These are phyloP conservation scores for Brassica hybrid DNA, from an alignment of 441 rosid genomes.

Conservation along the genomic window DNA sequence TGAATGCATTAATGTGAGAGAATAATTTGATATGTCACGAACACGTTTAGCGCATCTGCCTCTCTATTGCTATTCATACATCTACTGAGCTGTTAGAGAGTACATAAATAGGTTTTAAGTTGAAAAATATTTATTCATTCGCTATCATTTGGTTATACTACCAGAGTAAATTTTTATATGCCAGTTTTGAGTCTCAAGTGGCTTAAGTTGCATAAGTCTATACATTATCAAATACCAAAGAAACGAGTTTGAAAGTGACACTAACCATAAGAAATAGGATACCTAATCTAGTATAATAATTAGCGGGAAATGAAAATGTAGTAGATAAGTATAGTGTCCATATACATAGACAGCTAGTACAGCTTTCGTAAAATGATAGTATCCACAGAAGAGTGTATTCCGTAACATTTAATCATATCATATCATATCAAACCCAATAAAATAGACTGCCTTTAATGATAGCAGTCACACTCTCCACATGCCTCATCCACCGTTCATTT, in stretches of 20 bases:
- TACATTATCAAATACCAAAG: background rate
- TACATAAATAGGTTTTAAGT: background rate
- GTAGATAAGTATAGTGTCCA: constrained; percentile 2
- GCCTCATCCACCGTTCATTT: constrained; percentile 33
- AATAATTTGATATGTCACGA: constrained; percentile 5
- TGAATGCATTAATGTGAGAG: constrained; percentile 14
- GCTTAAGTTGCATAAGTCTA: background rate
- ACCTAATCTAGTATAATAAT: background rate
- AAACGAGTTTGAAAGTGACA: background rate
- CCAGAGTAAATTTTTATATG: constrained; percentile 5
- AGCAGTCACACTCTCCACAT: constrained; percentile 36
- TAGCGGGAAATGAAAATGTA: constrained; percentile 3
- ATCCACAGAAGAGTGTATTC: constrained; percentile 26
- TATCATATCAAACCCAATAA: constrained; percentile 12
- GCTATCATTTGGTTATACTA: background rate
- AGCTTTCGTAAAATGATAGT: background rate
- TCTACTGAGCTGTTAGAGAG: background rate
- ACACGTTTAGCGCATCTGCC: background rate
- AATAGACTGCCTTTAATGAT: constrained; percentile 29
- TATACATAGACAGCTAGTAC: constrained; percentile 6
- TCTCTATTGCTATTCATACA: background rate
- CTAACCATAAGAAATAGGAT: background rate
- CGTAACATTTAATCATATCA: constrained; percentile 23
- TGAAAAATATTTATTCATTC: background rate
- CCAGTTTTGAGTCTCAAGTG: background rate